phyloP scores from a whole-genome alignment of 345 rosid species.

The Acer negundo region DNA sequence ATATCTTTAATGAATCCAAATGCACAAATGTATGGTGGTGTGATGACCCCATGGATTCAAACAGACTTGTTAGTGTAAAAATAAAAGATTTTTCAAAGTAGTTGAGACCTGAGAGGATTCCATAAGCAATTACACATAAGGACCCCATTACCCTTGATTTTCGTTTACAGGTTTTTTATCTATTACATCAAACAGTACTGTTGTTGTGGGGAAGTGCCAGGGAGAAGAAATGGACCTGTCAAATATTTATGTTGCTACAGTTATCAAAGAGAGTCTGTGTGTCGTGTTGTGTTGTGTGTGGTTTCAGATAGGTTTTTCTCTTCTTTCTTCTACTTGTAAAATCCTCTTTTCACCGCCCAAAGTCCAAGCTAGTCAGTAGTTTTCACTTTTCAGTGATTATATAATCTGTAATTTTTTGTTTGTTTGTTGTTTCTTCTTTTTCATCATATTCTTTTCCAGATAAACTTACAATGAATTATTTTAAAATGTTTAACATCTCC shows the following conservation, averaged over 20 bases:
- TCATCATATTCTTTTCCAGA: not conserved
- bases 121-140: conserved; percentile 8
- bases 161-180: not conserved
- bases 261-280: not conserved
- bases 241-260: conserved; percentile 16
- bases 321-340: conserved; percentile 1
- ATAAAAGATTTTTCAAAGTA: conserved; percentile 1
- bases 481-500: too few species aligned
- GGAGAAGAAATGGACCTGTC: conserved; percentile 13
- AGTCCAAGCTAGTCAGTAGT: not conserved
- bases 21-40: not conserved
- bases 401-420: not conserved
- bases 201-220: conserved; percentile 5
- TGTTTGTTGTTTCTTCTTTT: not conserved
- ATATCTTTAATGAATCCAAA: conserved; percentile 22
- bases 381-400: too few species aligned
- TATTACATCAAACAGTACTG: not conserved
- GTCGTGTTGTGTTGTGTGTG: not conserved
- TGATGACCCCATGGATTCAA: not conserved
- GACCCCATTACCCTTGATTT: conserved; percentile 13
- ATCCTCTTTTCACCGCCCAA: not conserved
- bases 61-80: not conserved
- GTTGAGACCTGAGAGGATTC: not conserved
- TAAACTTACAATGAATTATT: too few species aligned
- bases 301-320: not conserved